Conservation (phyloP, 495 filamentous ascomycete species). For the Lepidopterella palustris region DNA sequence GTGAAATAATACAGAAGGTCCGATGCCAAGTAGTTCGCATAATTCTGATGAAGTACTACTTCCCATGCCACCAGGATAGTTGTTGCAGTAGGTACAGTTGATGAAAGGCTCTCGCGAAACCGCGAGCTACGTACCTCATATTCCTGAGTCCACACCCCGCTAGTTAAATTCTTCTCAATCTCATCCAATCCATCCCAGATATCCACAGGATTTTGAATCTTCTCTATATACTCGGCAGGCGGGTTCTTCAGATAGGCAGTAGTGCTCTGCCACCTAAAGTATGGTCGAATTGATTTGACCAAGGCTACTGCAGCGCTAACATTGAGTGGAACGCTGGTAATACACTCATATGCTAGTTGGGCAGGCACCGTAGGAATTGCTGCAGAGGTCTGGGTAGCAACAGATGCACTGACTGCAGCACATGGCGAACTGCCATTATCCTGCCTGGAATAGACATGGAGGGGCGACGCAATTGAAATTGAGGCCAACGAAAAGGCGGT, state of each 20-base stretch:
- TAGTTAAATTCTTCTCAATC: slow-evolving; percentile 23
- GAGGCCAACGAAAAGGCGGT: slow-evolving; percentile 11
- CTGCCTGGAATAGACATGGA: slow-evolving; percentile 9
- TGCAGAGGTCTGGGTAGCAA: slow-evolving; percentile 8
- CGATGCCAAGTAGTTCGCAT: no score
- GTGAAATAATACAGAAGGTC: no score
- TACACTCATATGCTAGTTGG: slow-evolving; percentile 27
- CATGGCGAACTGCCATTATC: slow-evolving; percentile 18
- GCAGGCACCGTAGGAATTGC: slow-evolving; percentile 24
- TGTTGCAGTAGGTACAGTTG: no score
- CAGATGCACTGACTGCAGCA: slow-evolving; percentile 20
- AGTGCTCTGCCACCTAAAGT: slow-evolving; percentile 33
- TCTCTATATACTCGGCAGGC: slow-evolving; percentile 33
- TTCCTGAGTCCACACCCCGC: slow-evolving; percentile 27
- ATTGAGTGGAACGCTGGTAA: slow-evolving; percentile 28
- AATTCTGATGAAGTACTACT: no score
- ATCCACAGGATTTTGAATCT: slow-evolving; percentile 31
- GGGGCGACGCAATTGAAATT: slow-evolving; percentile 12
- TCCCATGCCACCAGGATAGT: no score
- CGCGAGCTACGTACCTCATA: slow-evolving; percentile 20
- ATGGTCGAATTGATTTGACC: slow-evolving; percentile 27
- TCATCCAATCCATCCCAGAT: slow-evolving; percentile 27
- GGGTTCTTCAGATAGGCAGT: slow-evolving; percentile 33
- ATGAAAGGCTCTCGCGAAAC: neutral
- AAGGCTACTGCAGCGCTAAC: slow-evolving; percentile 22